Evolutionary conservation across 2,329 filamentous ascomycete species (phyloP).

Genomic region (Trichoderma afroharzianum): DNA sequence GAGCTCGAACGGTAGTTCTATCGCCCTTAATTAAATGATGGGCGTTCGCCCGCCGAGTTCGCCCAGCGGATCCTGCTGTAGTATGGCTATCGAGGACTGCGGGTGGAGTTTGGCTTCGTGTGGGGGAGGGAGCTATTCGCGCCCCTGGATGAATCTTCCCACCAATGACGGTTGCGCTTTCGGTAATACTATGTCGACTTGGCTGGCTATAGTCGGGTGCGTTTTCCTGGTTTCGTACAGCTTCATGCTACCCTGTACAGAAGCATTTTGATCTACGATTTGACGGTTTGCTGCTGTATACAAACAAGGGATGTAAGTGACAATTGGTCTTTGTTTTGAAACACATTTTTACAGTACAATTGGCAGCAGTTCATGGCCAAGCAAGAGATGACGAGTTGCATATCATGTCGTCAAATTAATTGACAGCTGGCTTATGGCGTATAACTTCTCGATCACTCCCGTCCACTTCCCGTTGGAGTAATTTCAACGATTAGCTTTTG

Average conservation of each 20-base stretch:
- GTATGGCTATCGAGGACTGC: neutral
- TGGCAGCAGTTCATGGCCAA: fast-evolving
- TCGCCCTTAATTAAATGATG: constrained; percentile 2
- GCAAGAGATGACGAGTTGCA: neutral
- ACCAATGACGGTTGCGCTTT: constrained; percentile 8
- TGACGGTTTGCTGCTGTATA: neutral
- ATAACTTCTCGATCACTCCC: neutral
- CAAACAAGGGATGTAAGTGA: neutral
- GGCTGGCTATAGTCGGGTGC: neutral
- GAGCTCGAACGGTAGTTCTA: neutral
- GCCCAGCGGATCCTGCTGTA: constrained; percentile 2
- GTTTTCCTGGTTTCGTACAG: neutral
- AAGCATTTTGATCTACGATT: neutral
- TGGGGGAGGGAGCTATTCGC: constrained; percentile 1
- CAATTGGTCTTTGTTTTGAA: neutral
- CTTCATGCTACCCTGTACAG: neutral
- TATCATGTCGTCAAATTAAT: neutral
- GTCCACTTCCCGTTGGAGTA: neutral
- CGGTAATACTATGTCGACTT: neutral
- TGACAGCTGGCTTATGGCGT: neutral
- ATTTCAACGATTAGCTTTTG: neutral
- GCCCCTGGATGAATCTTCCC: neutral
- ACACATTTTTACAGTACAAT: neutral
- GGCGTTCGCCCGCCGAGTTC: neutral
- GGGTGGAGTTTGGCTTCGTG: neutral